phyloP scores from a whole-genome alignment of 768 basidiomycete genomes.

The Lentinula boryana region DNA sequence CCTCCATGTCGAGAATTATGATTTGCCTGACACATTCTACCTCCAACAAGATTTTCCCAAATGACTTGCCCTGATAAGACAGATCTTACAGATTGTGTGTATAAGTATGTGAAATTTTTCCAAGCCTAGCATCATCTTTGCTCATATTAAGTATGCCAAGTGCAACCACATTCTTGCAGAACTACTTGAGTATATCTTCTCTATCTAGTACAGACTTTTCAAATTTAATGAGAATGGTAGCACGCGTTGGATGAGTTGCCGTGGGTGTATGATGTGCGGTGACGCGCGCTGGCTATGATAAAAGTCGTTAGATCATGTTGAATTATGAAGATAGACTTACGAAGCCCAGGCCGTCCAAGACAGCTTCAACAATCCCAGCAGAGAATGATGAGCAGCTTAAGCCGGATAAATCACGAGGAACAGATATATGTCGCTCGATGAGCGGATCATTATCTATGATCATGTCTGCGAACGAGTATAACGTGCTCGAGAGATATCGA shows the following conservation, averaged over 20 bases:
- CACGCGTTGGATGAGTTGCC: slow-evolving; percentile 72
- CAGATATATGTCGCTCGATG: slow-evolving; percentile 86
- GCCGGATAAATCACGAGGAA: slow-evolving; percentile 90
- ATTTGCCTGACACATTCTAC: too few species aligned
- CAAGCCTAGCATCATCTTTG: too few species aligned
- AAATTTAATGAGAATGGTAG: slow-evolving; percentile 96
- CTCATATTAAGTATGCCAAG: too few species aligned
- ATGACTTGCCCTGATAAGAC: too few species aligned
- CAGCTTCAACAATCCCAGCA: slow-evolving; percentile 96
- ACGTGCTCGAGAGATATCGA: slow-evolving; percentile 5
- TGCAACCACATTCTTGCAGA: too few species aligned
- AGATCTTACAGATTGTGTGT: background rate
- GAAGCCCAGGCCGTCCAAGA: slow-evolving; percentile 89
- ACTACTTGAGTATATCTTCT: slow-evolving; percentile 54
- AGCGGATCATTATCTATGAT: slow-evolving; percentile 95
- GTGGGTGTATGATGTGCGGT: slow-evolving; percentile 93
- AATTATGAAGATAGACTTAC: slow-evolving; percentile 41
- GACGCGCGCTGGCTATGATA: slow-evolving; percentile 82
- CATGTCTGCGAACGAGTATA: slow-evolving; percentile 64
- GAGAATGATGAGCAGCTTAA: slow-evolving; percentile 97
- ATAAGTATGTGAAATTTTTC: background rate
- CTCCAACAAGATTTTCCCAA: too few species aligned
- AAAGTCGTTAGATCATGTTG: slow-evolving; percentile 7
- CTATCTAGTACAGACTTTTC: slow-evolving; percentile 90
- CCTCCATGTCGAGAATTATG: too few species aligned